A percentile compares a stretch with the other conserved stretches of the same genome.
phyloP scores from a whole-genome alignment of 139 green algal species.

The Mesotaenium endlicherianum region DNA sequence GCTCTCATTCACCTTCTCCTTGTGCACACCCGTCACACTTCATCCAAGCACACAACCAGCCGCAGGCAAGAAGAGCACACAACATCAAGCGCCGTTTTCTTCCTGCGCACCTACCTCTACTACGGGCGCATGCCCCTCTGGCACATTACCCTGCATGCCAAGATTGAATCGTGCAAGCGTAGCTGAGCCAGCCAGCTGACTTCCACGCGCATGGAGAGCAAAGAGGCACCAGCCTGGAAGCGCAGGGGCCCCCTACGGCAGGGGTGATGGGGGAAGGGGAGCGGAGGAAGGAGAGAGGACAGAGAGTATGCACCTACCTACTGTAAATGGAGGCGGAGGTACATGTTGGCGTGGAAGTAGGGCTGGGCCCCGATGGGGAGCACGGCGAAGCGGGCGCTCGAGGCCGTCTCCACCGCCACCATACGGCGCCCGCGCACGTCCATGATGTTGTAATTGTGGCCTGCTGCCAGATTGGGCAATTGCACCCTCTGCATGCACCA shows the following conservation, averaged over 20 bases:
- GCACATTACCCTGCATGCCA: background rate
- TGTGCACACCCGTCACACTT: too few relatives aligned
- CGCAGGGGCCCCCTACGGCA: background rate
- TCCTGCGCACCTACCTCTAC: background rate
- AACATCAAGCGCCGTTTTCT: too few relatives aligned
- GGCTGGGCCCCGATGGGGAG: slow-evolving; percentile 31
- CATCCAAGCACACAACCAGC: too few relatives aligned
- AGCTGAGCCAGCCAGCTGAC: background rate
- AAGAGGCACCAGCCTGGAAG: background rate
- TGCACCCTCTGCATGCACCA: slow-evolving; percentile 35
- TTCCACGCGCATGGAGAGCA: background rate
- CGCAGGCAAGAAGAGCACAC: too few relatives aligned
- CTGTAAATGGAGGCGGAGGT: slow-evolving; percentile 18
- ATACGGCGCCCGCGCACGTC: slow-evolving; percentile 21
- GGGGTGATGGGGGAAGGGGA: background rate
- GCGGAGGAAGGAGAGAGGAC: background rate
- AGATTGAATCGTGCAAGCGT: background rate
- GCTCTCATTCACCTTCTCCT: slow-evolving; percentile 4
- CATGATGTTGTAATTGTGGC: slow-evolving; percentile 51
- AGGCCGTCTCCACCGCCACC: slow-evolving; percentile 44
- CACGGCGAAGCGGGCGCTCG: slow-evolving; percentile 23
- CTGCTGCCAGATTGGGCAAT: background rate
- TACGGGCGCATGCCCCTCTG: background rate
- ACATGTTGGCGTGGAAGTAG: slow-evolving; percentile 40
- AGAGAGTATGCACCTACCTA: slow-evolving; percentile 5